Conservation (phyloP, 371 early-diverging fungal species). For the Apophysomyces elegans region DNA sequence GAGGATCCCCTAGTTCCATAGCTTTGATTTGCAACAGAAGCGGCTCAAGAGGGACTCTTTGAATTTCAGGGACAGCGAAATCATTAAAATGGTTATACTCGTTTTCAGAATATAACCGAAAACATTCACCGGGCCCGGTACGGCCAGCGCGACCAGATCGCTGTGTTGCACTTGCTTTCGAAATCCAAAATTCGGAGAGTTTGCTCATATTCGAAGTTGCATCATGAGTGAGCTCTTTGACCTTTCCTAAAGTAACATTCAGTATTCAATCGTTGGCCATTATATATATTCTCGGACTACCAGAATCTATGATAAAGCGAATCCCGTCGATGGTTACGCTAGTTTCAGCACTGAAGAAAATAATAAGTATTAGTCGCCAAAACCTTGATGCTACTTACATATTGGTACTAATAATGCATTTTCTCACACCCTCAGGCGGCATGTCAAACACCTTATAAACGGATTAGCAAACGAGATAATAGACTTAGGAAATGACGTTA, state of each 20-base stretch:
- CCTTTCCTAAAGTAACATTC: slow-evolving; percentile 52
- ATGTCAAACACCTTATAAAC: slow-evolving; percentile 42
- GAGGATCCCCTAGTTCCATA: slow-evolving; percentile 58
- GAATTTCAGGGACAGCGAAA: slow-evolving; percentile 73
- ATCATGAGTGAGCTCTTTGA: slow-evolving; percentile 70
- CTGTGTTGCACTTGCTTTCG: slow-evolving; percentile 81
- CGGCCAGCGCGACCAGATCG: slow-evolving; percentile 91
- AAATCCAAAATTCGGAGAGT: slow-evolving; percentile 67
- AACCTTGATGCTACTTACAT: slow-evolving; percentile 37
- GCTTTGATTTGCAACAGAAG: slow-evolving; percentile 79
- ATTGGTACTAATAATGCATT: slow-evolving; percentile 70
- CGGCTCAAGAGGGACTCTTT: slow-evolving; percentile 77
- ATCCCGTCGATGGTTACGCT: slow-evolving; percentile 80
- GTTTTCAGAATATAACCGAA: slow-evolving; percentile 56
- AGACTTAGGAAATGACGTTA: background rate
- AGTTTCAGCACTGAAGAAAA: slow-evolving; percentile 51
- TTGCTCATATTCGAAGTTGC: slow-evolving; percentile 59
- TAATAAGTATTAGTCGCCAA: background rate
- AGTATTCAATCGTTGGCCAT: background rate
- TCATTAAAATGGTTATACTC: slow-evolving; percentile 55
- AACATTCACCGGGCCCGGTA: slow-evolving; percentile 75
- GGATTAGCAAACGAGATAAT: background rate
- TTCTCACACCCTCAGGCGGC: slow-evolving; percentile 53
- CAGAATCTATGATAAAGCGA: slow-evolving; percentile 77
- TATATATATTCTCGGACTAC: slow-evolving; percentile 27